Evolutionary conservation across 805 yeast genomes (phyloP).

Genomic region (Ogataea minuta): DNA sequence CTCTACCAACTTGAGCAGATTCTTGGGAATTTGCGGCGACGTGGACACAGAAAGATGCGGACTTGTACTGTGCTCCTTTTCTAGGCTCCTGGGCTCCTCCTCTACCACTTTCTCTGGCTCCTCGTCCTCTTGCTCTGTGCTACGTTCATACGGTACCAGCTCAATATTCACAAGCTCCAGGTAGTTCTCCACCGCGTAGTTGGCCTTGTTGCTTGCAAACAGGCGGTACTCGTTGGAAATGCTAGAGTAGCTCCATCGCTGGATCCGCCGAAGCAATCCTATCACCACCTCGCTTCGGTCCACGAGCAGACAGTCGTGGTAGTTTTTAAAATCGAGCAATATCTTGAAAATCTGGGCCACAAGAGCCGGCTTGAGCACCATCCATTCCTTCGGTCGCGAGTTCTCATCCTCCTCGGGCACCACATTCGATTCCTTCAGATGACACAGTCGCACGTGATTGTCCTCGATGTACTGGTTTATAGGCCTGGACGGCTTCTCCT

Average conservation of each 20-base stretch:
- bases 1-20: conserved; percentile 54
- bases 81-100: conserved; percentile 4
- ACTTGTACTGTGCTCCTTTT: conserved; percentile 8
- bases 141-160: conserved; percentile 40
- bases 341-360: conserved; percentile 65
- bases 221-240: conserved; percentile 82
- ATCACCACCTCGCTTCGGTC: conserved; percentile 79
- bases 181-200: conserved; percentile 78
- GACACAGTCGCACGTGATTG: conserved; percentile 50
- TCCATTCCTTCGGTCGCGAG: conserved; percentile 51
- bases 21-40: conserved; percentile 69
- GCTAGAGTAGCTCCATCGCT: conserved; percentile 86
- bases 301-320: conserved; percentile 69
- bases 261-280: conserved; percentile 77
- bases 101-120: conserved; percentile 4
- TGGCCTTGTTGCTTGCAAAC: conserved; percentile 65
- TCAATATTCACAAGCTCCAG: conserved; percentile 68
- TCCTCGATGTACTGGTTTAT: conserved; percentile 63
- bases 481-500: conserved; percentile 77
- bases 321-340: conserved; percentile 53
- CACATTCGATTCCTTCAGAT: conserved; percentile 33
- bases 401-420: conserved; percentile 28
- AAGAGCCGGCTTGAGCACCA: conserved; percentile 67
- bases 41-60: conserved; percentile 47
- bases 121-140: conserved; percentile 11